Evolutionary conservation across 2,329 filamentous ascomycete species (phyloP), one percentile per base, ranked within the genome.

Genomic region (Zarea fungicola): DNA sequence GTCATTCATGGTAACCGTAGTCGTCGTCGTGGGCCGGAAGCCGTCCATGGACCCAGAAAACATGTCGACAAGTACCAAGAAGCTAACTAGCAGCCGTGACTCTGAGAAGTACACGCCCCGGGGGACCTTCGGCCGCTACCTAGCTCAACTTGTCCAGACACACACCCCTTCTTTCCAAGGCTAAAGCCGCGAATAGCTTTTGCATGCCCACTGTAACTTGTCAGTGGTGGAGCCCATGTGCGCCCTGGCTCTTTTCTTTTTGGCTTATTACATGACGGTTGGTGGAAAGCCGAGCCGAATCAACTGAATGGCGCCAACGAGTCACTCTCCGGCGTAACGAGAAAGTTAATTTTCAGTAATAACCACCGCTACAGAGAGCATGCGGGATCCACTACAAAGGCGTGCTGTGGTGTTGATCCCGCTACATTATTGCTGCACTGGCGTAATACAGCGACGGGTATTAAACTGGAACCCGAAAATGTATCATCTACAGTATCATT

Each of bases 41-140:
- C 44, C 28, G 44, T 48, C 44, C 18, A 48, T 14, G 36, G 44
- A 40, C 36, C 44, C 44, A 48, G 14, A 31, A 40, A 48, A 41
- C 44, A 32, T 40, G 44, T 48, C 7, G 26, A 48, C 26, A 34
- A 32, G 36, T 18, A 46, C 35, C 32, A 48, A 31, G 28, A 36
- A 25, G 28, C 34, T 35, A 39, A n/a, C n/a, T n/a, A n/a, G n/a
- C n/a, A n/a, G n/a, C n/a, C n/a, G n/a, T n/a, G 23, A 10, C 13
- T 26, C 14, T 16, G 32, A 31, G 37, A 46, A 34, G 34, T 39
- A 28, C 43, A 18, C 5, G 31, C 22, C 13, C 39, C 8, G 18
- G 18, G 19, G 16, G 34, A 29, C 43, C 6, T 26, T 26, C 32
- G 6, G 16, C 13, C 18, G 8, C 25, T n/a, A 11, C 13, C 34